Conservation (phyloP, 352 stramenopile species). For the Globisporangium barbulae region DNA sequence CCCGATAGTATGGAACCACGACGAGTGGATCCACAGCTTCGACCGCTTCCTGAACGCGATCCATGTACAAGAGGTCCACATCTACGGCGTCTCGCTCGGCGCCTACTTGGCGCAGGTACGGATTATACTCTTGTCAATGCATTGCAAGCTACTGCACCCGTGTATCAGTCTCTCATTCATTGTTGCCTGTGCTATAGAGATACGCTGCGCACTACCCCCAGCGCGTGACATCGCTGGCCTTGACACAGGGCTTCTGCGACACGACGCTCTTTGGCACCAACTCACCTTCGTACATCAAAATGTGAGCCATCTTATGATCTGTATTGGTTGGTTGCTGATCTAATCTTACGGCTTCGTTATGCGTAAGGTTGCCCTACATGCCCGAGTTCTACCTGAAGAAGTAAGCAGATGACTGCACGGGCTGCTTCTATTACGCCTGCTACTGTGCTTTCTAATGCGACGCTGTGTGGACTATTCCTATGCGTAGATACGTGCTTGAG, state of each 20-base stretch:
- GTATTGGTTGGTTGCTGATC: neutral
- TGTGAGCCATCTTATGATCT: slow-evolving; percentile 22
- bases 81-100: slow-evolving; percentile 70
- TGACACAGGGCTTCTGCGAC: slow-evolving; percentile 70
- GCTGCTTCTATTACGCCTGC: neutral
- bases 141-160: too few relatives aligned
- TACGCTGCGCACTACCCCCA: slow-evolving; percentile 59
- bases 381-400: slow-evolving; percentile 76
- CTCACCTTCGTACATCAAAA: slow-evolving; percentile 41
- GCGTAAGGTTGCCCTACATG: slow-evolving; percentile 53
- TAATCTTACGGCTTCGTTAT: neutral
- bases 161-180: too few relatives aligned
- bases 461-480: neutral
- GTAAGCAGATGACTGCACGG: slow-evolving; percentile 17
- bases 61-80: slow-evolving; percentile 48
- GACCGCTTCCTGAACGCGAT: slow-evolving; percentile 73
- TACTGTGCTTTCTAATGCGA: neutral
- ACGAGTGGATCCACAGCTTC: slow-evolving; percentile 83
- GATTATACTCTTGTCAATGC: too few relatives aligned
- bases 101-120: slow-evolving; percentile 66
- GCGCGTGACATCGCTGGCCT: slow-evolving; percentile 50
- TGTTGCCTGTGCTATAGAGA: slow-evolving; percentile 23
- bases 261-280: slow-evolving; percentile 39
- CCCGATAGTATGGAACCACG: slow-evolving; percentile 69
- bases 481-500: slow-evolving; percentile 49